Evolutionary conservation across 106 monocot species (phyloP), one percentile per base, ranked within the genome.

Genomic region (Allium sativum): DNA sequence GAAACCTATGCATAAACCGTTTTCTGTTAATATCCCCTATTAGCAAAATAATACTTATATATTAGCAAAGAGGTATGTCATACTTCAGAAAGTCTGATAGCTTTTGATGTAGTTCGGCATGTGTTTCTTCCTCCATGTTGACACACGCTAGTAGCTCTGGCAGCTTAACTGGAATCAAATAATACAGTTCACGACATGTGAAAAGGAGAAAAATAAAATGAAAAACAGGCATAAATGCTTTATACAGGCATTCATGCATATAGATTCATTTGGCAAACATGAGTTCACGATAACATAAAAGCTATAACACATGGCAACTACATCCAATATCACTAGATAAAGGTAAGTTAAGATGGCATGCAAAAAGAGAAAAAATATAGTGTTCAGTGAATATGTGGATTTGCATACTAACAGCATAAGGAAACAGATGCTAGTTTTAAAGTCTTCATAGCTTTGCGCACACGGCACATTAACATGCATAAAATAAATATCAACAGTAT

Each of bases 101-200:
- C 58, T 82, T 90, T 66, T 78, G 79, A 66, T 95, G 95, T 61
- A 95, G 68, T 62, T 90, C 90, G 12, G 67, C 53, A 7, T 80
- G 75, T 16, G 95, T 75, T 31, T 90, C 90, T 43, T 95, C 87
- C 69, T 95, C 95, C 90, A 95, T 90, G 75, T 87, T 90, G 65
- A 95, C 83, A 77, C 77, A 84, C 7, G 81, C 51, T 55, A 95
- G 73, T 58, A 95, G 61, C 60, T 95, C 95, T 43, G 95, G 95
- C 68, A 95, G 73, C 71, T 95, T 95, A 21, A 95, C 95, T 95
- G 79, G 72, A 84, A 69, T 8, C 21, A 55, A 63, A 40, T 1
- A 12, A 46, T 12, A 61, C 45, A 61, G 61, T 18, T 45, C 5
- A 22, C 42, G 6, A 9, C 11, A 59, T 42, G 14, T 1, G 14